phyloP scores from a whole-genome alignment of 306 rosid species.

The Crotalaria pallida region DNA sequence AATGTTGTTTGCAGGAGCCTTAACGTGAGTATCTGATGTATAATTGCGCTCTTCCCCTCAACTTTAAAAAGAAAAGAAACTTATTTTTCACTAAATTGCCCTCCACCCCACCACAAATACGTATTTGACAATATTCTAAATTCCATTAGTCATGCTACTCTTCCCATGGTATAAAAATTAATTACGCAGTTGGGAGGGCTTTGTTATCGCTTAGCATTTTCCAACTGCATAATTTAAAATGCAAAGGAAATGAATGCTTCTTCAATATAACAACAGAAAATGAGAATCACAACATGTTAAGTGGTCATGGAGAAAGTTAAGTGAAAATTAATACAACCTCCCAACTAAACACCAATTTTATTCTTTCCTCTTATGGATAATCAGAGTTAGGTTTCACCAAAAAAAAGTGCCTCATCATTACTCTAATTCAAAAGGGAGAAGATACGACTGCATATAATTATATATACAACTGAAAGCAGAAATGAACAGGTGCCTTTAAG shows the following conservation, averaged over 20 bases:
- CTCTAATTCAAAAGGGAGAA: not conserved
- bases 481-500: not conserved
- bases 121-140: too few species aligned
- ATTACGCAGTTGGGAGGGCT: too few species aligned
- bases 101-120: too few species aligned
- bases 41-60: too few species aligned
- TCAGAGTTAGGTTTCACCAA: not conserved
- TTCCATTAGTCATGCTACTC: not conserved
- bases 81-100: too few species aligned
- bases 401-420: not conserved
- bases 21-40: too few species aligned
- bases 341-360: not conserved
- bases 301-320: constrained; percentile 5
- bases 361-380: not conserved
- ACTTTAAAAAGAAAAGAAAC: too few species aligned
- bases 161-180: not conserved
- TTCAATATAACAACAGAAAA: not conserved
- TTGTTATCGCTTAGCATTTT: too few species aligned
- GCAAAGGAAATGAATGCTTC: not conserved
- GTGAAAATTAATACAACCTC: not conserved
- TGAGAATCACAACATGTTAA: not conserved
- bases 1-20: too few species aligned
- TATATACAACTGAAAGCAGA: not conserved
- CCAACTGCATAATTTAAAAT: not conserved
- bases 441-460: not conserved